Percentiles rank a stretch among this genome's conserved stretches.
Evolutionary conservation across 805 yeast species (phyloP).

Genomic region (Barnettozyma vustinii): DNA sequence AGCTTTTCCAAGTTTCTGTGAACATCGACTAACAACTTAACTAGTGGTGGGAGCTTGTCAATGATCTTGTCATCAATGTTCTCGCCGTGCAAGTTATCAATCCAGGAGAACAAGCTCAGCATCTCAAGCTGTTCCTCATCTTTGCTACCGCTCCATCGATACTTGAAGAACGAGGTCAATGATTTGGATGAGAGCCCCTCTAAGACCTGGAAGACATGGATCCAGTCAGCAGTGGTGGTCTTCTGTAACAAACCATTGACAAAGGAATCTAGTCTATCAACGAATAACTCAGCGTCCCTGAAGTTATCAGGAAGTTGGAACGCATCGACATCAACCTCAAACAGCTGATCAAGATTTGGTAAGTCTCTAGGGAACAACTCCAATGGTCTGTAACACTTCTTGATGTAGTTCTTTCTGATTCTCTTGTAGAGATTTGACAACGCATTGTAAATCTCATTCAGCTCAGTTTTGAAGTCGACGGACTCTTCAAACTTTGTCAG

Average conservation of each 20-base stretch:
- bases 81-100: constrained; percentile 50
- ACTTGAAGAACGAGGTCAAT: constrained; percentile 51
- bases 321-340: neutral
- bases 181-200: constrained; percentile 64
- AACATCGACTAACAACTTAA: constrained; percentile 58
- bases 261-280: constrained; percentile 58
- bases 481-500: constrained; percentile 17
- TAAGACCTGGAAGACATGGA: constrained; percentile 62
- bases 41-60: constrained; percentile 59
- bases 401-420: constrained; percentile 64
- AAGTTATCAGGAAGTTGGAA: constrained; percentile 31
- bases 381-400: constrained; percentile 61
- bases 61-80: constrained; percentile 36
- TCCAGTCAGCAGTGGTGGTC: constrained; percentile 70
- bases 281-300: constrained; percentile 52
- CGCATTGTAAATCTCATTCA: constrained; percentile 25
- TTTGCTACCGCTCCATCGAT: constrained; percentile 32
- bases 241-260: constrained; percentile 51
- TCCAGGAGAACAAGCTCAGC: constrained; percentile 66
- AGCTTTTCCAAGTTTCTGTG: constrained; percentile 64
- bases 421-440: constrained; percentile 48
- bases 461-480: constrained; percentile 20
- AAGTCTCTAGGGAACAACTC: constrained; percentile 18
- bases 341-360: constrained; percentile 7
- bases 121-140: constrained; percentile 53